Base-by-base conservation (phyloP, 108 stramenopile genomes). In the Nitzschia sp. region DNA sequence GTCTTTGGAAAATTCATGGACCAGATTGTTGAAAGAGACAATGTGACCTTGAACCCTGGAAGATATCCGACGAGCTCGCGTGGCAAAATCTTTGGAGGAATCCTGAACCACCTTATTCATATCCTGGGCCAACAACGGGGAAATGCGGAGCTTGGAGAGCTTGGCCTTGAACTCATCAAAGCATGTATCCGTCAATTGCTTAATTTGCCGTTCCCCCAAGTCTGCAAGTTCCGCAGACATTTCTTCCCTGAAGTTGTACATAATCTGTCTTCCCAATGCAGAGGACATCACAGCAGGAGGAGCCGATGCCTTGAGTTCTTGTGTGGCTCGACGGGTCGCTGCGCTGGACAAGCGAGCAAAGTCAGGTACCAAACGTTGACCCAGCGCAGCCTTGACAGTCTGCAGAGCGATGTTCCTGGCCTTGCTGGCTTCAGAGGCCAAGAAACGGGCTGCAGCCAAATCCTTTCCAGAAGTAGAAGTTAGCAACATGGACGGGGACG, bases 301-400 rank as follows among this genome's bases (percentile, higher is more conserved):
- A 39, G 53, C 37, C 19, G 78, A 60, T 0, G 72, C 26, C 53
- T 88, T 80, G 44, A 86, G 72, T 22, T 78, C 64, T 24, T 79
- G 74, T 51, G 85, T 64, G 3, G 87, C 84, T 46, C 80, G 83
- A 52, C 82, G 61, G 21, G 77, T 72, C 51, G 87, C 79, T 11
- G 92, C 92, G 56, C 72, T 75, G 69, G 81, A 83, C 54, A 93
- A 72, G 0, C 84, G 77, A 17, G 89, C 89, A 69, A 90, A 93
- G 80, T 85, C 78, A n/a, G 85, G 51, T 0, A 93, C 86, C 10
- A 92, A 56, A 11, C 70, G 64, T 38, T 73, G 72, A 20, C 80
- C 80, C 6, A 57, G 63, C 11, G 62, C 51, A 29, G 57, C 51
- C 41, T 70, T 69, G 63, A 73, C 59, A 10, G 51, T 64, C 26